Evolutionary conservation across 352 stramenopile species (phyloP).

Genomic region (Thraustochytrium striatum): DNA sequence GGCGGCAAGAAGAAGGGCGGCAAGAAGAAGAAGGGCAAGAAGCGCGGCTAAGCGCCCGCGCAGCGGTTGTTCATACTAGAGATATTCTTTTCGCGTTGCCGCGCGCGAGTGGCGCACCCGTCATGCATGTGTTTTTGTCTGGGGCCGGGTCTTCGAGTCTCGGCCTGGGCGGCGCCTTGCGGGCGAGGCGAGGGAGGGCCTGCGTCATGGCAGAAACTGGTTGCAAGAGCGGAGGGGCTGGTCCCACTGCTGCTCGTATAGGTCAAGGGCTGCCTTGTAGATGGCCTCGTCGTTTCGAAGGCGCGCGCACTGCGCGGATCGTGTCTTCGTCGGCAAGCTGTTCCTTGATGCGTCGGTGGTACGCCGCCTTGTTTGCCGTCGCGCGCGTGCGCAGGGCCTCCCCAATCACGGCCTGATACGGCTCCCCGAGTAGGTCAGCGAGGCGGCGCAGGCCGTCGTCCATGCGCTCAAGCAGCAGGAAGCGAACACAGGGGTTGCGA

Average conservation of each 20-base stretch:
- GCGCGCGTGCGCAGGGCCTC: not conserved
- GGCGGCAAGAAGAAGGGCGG: slow-evolving; percentile 18
- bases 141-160: not conserved
- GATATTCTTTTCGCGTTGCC: too few species aligned
- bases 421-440: not conserved
- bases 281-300: slow-evolving; percentile 39
- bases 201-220: not conserved
- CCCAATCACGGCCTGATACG: not conserved
- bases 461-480: slow-evolving; percentile 40
- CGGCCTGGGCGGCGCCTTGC: too few species aligned
- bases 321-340: slow-evolving; percentile 22
- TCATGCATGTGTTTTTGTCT: too few species aligned
- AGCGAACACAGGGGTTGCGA: slow-evolving; percentile 28
- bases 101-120: too few species aligned
- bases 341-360: slow-evolving; percentile 24
- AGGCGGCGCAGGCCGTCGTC: slow-evolving; percentile 23
- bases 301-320: not conserved
- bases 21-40: slow-evolving; percentile 34
- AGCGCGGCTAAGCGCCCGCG: not conserved
- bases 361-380: slow-evolving; percentile 7
- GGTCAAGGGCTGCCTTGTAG: slow-evolving; percentile 21
- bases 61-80: not conserved
- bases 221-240: slow-evolving; percentile 38
- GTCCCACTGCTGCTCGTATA: slow-evolving; percentile 28
- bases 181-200: too few species aligned